A percentile compares a stretch with the other conserved stretches of the same genome.
phyloP scores from a whole-genome alignment of 345 rosid genomes.

The Hibiscus trionum region DNA sequence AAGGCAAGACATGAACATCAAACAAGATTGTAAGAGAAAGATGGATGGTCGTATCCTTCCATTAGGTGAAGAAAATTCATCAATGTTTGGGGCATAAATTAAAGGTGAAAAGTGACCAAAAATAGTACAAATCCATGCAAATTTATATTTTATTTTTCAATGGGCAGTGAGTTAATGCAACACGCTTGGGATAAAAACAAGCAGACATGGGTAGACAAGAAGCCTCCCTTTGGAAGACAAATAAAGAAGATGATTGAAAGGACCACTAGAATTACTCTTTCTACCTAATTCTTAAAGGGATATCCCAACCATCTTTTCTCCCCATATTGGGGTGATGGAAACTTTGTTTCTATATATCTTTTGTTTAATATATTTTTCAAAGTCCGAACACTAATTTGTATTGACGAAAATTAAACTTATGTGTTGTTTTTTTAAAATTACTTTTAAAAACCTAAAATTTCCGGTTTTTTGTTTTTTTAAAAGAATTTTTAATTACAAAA shows the following conservation, averaged over 20 bases:
- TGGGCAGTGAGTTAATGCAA: neutral
- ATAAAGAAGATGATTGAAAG: neutral
- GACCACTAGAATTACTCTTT: neutral
- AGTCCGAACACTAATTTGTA: too few species aligned
- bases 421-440: too few species aligned
- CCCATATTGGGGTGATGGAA: too few species aligned
- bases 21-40: neutral
- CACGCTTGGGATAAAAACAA: conserved; percentile 6
- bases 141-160: too few species aligned
- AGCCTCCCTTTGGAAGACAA: neutral
- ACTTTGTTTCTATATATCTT: too few species aligned
- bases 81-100: neutral
- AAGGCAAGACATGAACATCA: conserved; percentile 25
- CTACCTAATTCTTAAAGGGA: neutral
- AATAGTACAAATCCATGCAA: neutral
- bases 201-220: neutral
- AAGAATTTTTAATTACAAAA: too few species aligned
- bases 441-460: too few species aligned
- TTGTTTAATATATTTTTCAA: too few species aligned
- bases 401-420: too few species aligned
- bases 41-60: neutral
- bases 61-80: neutral
- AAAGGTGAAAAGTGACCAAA: neutral
- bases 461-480: too few species aligned
- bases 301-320: neutral